Base-by-base conservation (phyloP, 495 filamentous ascomycete genomes). In the Patellaria atrata region DNA sequence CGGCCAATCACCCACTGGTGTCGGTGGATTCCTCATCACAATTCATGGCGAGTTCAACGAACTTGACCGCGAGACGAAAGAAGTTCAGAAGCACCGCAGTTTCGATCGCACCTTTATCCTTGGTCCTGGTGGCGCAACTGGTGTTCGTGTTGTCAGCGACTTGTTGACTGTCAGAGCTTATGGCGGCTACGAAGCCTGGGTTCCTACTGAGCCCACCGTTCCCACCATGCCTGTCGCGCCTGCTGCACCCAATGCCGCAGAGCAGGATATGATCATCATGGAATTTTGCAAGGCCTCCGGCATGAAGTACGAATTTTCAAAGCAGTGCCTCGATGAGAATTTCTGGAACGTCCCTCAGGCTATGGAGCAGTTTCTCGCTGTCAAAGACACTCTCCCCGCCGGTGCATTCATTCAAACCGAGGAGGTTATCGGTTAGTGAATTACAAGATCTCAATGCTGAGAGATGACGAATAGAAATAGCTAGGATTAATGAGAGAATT, bases 101-200 rank as follows among this genome's bases (percentile, higher is more conserved):
- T 96, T 94, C 58, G 79, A 87, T 41, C 73, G 87, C 15, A 82
- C 73, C 0, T 84, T 96, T 45, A 62, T 86, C 27, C 62, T 96
- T 13, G 82, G 83, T 1, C 84, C 84, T 3, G 82, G 81, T 22
- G 64, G 62, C 16, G 65, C 64, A 5, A 44, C 63, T 13, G 64
- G 67, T 3, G 71, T 94, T 25, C 67, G 85, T 25, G 81, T 94
- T 13, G 63, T 85, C 33, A 84, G 67, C 51, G 87, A 96, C 54
- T 71, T 82, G 47, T 63, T 91, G 29, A 69, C 70, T 14, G 54
- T 92, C 17, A 68, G 79, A 27, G 65, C 71, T 1, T 79, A 69
- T 41, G 73, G 76, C 20, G 76, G 76, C 22, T 51, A 59, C 21
- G 63, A 68, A 21, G 71, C 71, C 18, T 79, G 72, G 67, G 57